These are phyloP conservation scores for Cynara cardunculus DNA, from an alignment of 129 eudicot species.

Conservation along the genomic window DNA sequence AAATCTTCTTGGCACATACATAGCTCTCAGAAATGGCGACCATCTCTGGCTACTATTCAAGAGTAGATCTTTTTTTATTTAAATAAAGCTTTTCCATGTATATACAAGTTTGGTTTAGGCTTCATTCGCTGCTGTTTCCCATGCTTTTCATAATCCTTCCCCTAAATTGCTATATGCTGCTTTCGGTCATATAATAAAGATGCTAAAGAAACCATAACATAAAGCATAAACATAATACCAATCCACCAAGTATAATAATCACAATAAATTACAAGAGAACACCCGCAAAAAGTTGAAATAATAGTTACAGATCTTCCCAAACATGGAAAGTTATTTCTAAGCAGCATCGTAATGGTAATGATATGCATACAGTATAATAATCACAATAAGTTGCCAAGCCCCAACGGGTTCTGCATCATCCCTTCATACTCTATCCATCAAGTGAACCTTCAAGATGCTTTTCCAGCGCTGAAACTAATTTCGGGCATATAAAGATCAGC, in stretches of 20 bases:
- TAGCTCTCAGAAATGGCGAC: conserved; percentile 43
- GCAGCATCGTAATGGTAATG: background rate
- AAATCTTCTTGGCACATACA: conserved; percentile 23
- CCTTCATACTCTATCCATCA: conserved; percentile 15
- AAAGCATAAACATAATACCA: background rate
- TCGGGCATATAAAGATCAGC: background rate
- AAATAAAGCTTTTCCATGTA: conserved; percentile 4
- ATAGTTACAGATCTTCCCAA: conserved; percentile 6
- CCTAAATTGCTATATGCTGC: background rate
- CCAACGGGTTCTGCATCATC: background rate
- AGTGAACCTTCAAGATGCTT: conserved; percentile 22
- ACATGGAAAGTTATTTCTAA: background rate
- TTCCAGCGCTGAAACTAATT: conserved; percentile 24
- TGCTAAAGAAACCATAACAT: background rate
- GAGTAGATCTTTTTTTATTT: conserved; percentile 27
- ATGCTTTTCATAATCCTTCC: background rate
- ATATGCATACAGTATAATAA: conserved; percentile 21
- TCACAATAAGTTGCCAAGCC: conserved; percentile 23
- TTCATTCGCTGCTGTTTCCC: conserved; percentile 1
- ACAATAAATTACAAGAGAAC: conserved; percentile 21
- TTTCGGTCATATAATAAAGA: background rate
- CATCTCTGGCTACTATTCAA: conserved; percentile 48
- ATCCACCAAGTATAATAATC: background rate
- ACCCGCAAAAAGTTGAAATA: background rate
- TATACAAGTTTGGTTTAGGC: conserved; percentile 1